Conservation (phyloP, 257 asterid genomes). For the Solanum okadae region DNA sequence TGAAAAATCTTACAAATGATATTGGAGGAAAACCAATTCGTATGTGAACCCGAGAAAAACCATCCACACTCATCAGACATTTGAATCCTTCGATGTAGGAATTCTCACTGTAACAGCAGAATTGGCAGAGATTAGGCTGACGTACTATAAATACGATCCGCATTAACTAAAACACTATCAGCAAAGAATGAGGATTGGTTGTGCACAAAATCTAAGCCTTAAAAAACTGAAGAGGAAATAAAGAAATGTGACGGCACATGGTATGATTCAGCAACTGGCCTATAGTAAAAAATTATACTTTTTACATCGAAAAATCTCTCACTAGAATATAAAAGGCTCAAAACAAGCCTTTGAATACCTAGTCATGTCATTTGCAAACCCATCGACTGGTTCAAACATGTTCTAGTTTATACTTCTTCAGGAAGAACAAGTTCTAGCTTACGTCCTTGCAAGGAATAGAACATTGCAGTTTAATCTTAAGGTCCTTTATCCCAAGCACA, state of each 20-base stretch:
- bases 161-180: neutral
- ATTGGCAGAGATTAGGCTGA: neutral
- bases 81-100: conserved; percentile 47
- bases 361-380: neutral
- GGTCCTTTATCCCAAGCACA: neutral
- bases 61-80: conserved; percentile 56
- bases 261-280: neutral
- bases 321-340: neutral
- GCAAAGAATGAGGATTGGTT: neutral
- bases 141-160: neutral
- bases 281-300: neutral
- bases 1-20: conserved; percentile 38
- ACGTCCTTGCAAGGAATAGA: neutral
- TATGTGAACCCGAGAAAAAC: conserved; percentile 52
- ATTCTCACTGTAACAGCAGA: conserved; percentile 53
- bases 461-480: neutral
- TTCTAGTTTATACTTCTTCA: neutral
- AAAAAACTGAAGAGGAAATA: neutral
- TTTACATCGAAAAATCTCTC: neutral
- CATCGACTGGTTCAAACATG: neutral
- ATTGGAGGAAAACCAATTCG: conserved; percentile 56
- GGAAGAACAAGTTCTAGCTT: neutral
- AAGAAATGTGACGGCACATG: neutral
- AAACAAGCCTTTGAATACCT: neutral
- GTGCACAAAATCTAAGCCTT: neutral